Base-by-base conservation (phyloP, 2,329 filamentous ascomycete species). In the Aureobasidium musti region DNA sequence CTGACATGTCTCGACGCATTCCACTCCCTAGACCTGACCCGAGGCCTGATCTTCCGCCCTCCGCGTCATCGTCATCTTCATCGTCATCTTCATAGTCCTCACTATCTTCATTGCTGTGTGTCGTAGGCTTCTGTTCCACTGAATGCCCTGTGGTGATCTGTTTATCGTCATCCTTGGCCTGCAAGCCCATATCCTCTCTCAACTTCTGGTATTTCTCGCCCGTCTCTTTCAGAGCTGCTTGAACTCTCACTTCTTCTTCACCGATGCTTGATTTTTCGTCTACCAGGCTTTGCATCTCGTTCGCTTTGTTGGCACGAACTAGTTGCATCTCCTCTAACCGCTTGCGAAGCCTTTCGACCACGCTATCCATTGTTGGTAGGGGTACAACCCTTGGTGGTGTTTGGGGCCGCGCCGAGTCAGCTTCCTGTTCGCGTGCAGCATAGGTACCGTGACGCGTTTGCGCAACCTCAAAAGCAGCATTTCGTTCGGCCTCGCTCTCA, bases 391-490 rank as follows among this genome's bases (percentile, higher is more conserved):
- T 89, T 2, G 91, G 86, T 0, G 89, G 90, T 1, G 88, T 87
- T 66, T 82, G 86, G 19, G 81, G 78, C 47, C 82, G 75, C 54
- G 75, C 69, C 84, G 77, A 45, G 41, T 68, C 75, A 70, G 76
- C 70, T 26, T 71, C 69, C 2, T 80, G 17, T 75, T 80, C 72
- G 82, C 83, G 73, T 82, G 79, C 69, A 67, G 83, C 90, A 72
- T 94, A 93, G 80, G 95, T 89, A n/a, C 92, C 94, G 3, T 91
- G 90, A 23, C 90, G 86, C 10, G 91, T 93, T 79, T 98, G 94
- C 5, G 91, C 89, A 13, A 88, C 86, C 77, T 97, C 93, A 78
- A 96, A 98, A 0, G 91, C 93, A 2, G 89, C 91, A 67, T 88
- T 87, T 19, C 85, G 80, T 71, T 86, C 85, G 43, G 82, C 77